These are phyloP conservation scores for Anacardium occidentale DNA, from an alignment of 345 rosid genomes.

Conservation along the genomic window DNA sequence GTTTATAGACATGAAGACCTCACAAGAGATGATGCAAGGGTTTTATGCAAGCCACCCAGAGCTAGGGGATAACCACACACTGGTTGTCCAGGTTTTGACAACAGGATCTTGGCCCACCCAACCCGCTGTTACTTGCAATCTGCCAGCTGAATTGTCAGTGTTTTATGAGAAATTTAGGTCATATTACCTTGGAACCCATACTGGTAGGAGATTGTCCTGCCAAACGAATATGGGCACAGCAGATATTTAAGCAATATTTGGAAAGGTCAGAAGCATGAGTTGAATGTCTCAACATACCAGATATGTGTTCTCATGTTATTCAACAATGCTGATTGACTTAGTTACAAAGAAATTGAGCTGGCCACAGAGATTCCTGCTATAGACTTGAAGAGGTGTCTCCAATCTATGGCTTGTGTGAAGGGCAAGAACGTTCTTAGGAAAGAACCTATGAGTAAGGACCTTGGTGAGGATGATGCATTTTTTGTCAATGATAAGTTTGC, in stretches of 20 bases:
- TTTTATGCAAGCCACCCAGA: slow-evolving; percentile 49
- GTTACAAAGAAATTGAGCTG: slow-evolving; percentile 67
- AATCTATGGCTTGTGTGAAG: slow-evolving; percentile 67
- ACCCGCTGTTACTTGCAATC: slow-evolving; percentile 53
- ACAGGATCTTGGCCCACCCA: slow-evolving; percentile 83
- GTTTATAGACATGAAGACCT: slow-evolving; percentile 78
- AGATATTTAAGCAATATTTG: slow-evolving; percentile 59
- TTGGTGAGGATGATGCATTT: slow-evolving; percentile 58
- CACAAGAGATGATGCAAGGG: slow-evolving; percentile 69
- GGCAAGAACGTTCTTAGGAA: slow-evolving; percentile 67
- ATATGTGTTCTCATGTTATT: slow-evolving; percentile 73
- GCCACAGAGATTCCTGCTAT: slow-evolving; percentile 62
- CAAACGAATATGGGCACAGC: slow-evolving; percentile 81
- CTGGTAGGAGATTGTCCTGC: slow-evolving; percentile 69
- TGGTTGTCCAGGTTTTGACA: slow-evolving; percentile 64
- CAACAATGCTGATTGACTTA: slow-evolving; percentile 53
- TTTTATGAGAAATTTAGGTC: slow-evolving; percentile 61
- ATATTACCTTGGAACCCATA: slow-evolving; percentile 67
- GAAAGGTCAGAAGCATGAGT: slow-evolving; percentile 71
- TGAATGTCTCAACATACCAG: slow-evolving; percentile 73
- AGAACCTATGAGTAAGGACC: slow-evolving; percentile 75
- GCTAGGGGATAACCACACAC: slow-evolving; percentile 54
- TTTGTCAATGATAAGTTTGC: slow-evolving; percentile 63
- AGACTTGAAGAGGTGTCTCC: slow-evolving; percentile 72
- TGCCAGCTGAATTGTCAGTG: slow-evolving; percentile 57